These are phyloP conservation scores for Paradendryphiella salina DNA, from an alignment of 2,329 filamentous ascomycete genomes.

Conservation along the genomic window DNA sequence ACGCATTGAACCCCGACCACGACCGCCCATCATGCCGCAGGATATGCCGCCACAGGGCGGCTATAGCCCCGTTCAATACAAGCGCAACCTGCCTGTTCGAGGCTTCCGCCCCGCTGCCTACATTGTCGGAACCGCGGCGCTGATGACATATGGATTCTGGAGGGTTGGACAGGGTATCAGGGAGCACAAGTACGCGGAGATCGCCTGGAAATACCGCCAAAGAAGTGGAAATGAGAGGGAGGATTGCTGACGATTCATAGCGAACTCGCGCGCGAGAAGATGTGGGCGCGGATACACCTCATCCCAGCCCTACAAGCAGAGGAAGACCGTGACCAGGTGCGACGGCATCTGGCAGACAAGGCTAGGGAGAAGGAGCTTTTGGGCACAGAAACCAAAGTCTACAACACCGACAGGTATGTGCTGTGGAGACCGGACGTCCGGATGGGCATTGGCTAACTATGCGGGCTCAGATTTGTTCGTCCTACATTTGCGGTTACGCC, in stretches of 20 bases:
- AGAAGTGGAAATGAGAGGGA: not conserved
- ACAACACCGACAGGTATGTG: slow-evolving; percentile 82
- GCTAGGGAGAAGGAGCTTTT: slow-evolving; percentile 87
- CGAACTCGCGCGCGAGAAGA: slow-evolving; percentile 94
- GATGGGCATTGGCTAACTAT: slow-evolving; percentile 10
- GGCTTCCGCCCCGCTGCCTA: slow-evolving; percentile 85
- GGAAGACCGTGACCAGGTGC: slow-evolving; percentile 92
- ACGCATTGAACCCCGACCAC: slow-evolving; percentile 36
- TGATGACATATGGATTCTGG: slow-evolving; percentile 93
- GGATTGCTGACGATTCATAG: slow-evolving; percentile 54
- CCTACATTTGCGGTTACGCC: slow-evolving; percentile 78
- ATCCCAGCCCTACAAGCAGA: slow-evolving; percentile 94
- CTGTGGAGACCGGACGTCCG: too few relatives aligned
- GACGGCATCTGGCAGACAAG: slow-evolving; percentile 83
- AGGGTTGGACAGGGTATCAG: slow-evolving; percentile 78
- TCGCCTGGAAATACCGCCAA: not conserved
- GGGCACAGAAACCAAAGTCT: slow-evolving; percentile 80
- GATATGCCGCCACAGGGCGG: slow-evolving; percentile 95
- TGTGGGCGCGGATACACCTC: slow-evolving; percentile 95
- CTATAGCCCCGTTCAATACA: slow-evolving; percentile 97
- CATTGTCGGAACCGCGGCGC: slow-evolving; percentile 71
- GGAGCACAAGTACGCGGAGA: slow-evolving; percentile 77
- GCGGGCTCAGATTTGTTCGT: slow-evolving; percentile 58
- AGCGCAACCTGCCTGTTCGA: slow-evolving; percentile 89
- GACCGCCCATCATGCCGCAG: slow-evolving; percentile 75